These are phyloP conservation scores for Scutellaria baicalensis DNA, from an alignment of 257 asterid species.

Conservation along the genomic window DNA sequence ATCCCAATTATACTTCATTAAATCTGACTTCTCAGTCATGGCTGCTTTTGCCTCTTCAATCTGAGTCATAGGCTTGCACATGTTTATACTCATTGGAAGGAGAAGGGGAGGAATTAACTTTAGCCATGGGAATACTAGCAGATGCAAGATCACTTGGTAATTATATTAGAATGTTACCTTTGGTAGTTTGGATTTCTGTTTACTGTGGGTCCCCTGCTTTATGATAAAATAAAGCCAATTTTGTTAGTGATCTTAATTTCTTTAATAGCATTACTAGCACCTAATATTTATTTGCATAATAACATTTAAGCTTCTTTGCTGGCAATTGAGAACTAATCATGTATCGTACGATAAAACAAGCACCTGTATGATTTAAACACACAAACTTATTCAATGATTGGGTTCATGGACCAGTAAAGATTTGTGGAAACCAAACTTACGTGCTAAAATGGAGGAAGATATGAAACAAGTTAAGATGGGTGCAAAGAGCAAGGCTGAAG, in stretches of 20 bases:
- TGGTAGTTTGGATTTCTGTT: neutral
- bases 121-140: neutral
- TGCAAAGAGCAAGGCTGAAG: constrained; percentile 73
- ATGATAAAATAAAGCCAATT: neutral
- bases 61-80: neutral
- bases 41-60: neutral
- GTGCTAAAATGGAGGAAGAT: constrained; percentile 89
- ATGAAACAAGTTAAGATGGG: constrained; percentile 87
- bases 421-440: constrained; percentile 95
- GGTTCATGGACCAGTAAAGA: constrained; percentile 53
- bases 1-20: neutral
- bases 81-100: neutral
- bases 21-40: neutral
- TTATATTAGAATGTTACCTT: neutral
- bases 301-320: neutral
- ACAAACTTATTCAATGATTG: constrained; percentile 9
- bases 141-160: neutral
- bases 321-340: neutral
- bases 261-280: neutral
- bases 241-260: neutral
- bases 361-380: neutral
- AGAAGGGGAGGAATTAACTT: neutral
- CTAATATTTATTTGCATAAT: neutral
- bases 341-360: constrained; percentile 1
- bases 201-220: neutral